These are phyloP conservation scores for Diaporthe citri DNA, from an alignment of 2,329 filamentous ascomycete species.

Conservation along the genomic window DNA sequence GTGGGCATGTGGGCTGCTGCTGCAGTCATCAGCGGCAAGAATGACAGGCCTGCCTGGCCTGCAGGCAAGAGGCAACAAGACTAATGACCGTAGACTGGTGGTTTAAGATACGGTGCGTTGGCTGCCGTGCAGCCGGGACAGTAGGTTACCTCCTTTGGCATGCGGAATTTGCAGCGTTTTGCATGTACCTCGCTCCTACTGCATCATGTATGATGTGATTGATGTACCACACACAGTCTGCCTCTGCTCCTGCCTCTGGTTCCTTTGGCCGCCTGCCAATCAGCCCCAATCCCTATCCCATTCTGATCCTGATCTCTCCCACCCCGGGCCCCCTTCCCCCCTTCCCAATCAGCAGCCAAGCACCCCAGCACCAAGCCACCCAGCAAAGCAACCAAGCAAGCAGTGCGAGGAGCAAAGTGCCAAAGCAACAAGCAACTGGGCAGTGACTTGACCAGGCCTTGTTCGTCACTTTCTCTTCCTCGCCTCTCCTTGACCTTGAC, in stretches of 20 bases:
- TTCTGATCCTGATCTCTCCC: constrained; percentile 5
- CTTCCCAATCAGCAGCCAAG: not conserved
- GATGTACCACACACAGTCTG: constrained; percentile 25
- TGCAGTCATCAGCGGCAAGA: constrained; percentile 22
- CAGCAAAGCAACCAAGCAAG: not conserved
- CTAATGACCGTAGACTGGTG: not conserved
- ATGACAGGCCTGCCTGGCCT: constrained; percentile 3
- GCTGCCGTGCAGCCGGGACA: constrained; percentile 20
- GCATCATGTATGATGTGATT: not conserved
- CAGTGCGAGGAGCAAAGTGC: constrained; percentile 26
- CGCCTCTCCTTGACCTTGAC: not conserved
- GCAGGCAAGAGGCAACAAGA: not conserved
- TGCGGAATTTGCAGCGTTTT: not conserved
- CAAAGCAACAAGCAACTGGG: not conserved
- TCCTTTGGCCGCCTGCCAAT: not conserved
- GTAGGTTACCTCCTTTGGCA: not conserved
- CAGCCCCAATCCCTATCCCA: not conserved
- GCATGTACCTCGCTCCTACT: not conserved
- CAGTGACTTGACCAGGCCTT: not conserved
- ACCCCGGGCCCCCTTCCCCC: not conserved
- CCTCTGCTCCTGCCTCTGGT: not conserved
- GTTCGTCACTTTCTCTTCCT: not conserved
- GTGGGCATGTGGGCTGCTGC: constrained; percentile 11
- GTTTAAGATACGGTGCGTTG: constrained; percentile 26
- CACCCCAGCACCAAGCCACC: not conserved